Conservation (phyloP, 2,329 filamentous ascomycete species). For the Diplocarpon rosae region DNA sequence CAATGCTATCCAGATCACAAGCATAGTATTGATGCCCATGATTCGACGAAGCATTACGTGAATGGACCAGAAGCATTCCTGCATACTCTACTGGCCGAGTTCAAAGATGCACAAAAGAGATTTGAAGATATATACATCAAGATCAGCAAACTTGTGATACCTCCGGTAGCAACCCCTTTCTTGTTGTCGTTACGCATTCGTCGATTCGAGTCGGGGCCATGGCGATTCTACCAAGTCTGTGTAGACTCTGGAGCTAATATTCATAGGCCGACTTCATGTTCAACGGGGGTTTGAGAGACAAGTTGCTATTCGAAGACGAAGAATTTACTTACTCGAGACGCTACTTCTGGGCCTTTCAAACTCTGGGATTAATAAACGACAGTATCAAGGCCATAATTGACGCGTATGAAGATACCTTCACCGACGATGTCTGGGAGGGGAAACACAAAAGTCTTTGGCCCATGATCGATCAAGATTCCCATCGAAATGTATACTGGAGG, state of each 20-base stretch:
- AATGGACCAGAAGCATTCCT: conserved; percentile 53
- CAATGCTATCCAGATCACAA: conserved; percentile 50
- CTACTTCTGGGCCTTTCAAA: conserved; percentile 54
- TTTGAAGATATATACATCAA: conserved; percentile 45
- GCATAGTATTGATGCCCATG: conserved; percentile 43
- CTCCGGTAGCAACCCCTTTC: conserved; percentile 32
- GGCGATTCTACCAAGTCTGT: too few relatives aligned
- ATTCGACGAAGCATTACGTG: conserved; percentile 42
- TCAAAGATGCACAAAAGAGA: conserved; percentile 47
- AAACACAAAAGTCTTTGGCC: conserved; percentile 45
- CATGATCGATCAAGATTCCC: conserved; percentile 34
- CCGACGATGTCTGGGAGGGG: conserved; percentile 46
- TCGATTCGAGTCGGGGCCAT: background rate
- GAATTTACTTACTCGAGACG: conserved; percentile 49
- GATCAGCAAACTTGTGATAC: conserved; percentile 48
- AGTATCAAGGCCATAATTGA: conserved; percentile 47
- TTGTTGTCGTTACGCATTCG: background rate
- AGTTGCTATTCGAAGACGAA: conserved; percentile 49
- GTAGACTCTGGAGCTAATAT: background rate
- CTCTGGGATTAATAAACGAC: conserved; percentile 47
- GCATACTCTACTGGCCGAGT: conserved; percentile 46
- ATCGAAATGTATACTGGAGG: conserved; percentile 36
- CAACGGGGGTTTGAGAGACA: conserved; percentile 41
- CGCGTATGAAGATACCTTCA: conserved; percentile 46
- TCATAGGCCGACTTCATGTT: conserved; percentile 44